Conservation (phyloP, 176 grass and related monocot species). For the Chrysopogon serrulatus region DNA sequence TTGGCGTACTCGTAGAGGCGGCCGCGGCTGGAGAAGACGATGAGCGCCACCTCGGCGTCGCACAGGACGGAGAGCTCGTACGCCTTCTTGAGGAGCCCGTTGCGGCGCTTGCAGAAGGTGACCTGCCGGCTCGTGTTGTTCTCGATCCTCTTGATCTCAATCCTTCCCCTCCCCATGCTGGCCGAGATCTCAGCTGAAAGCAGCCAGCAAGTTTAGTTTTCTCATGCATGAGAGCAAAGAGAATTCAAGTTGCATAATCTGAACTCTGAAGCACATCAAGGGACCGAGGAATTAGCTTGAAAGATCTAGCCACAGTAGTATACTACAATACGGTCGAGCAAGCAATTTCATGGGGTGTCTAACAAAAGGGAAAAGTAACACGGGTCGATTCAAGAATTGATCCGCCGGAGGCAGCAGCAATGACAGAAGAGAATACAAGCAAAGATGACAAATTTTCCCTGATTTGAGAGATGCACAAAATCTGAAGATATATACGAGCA, state of each 20-base stretch:
- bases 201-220: not conserved
- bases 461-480: slow-evolving; percentile 12
- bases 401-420: not conserved
- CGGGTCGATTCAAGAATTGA: not conserved
- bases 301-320: not conserved
- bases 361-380: not conserved
- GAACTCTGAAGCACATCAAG: not conserved
- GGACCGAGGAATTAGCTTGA: not conserved
- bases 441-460: not conserved
- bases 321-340: too few species aligned
- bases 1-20: slow-evolving; percentile 98
- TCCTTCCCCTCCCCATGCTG: slow-evolving; percentile 65
- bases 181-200: not conserved
- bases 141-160: slow-evolving; percentile 88
- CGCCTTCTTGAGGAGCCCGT: slow-evolving; percentile 81
- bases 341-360: not conserved
- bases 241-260: not conserved
- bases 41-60: slow-evolving; percentile 69
- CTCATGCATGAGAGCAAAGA: not conserved
- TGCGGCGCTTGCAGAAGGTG: slow-evolving; percentile 81
- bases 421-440: not conserved
- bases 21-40: slow-evolving; percentile 89
- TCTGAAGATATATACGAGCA: not conserved
- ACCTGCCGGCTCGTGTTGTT: slow-evolving; percentile 79
- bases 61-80: slow-evolving; percentile 86